Evolutionary conservation across 352 stramenopile genomes (phyloP).

Genomic region (Globisporangium iwayamae): DNA sequence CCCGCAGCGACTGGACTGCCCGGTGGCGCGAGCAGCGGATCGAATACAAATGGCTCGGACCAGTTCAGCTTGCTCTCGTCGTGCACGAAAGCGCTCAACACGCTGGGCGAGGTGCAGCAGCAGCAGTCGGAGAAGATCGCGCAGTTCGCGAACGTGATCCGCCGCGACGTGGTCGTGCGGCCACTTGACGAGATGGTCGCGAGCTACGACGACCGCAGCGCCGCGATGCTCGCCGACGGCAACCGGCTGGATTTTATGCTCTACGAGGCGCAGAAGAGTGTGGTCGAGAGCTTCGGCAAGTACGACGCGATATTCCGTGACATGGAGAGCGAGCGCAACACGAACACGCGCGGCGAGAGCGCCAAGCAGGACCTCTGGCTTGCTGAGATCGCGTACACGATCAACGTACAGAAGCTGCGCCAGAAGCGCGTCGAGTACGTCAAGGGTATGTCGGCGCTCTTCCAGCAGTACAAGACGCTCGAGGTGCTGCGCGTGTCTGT

Average conservation of each 20-base stretch:
- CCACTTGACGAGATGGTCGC: conserved; percentile 72
- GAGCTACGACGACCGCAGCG: conserved; percentile 57
- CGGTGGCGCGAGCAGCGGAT: not conserved
- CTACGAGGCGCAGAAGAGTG: conserved; percentile 48
- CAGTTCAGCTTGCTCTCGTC: conserved; percentile 32
- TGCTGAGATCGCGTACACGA: conserved; percentile 67
- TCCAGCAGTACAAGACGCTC: conserved; percentile 82
- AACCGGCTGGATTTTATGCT: conserved; percentile 51
- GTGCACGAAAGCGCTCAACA: conserved; percentile 54
- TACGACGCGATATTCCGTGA: conserved; percentile 61
- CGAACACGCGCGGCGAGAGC: conserved; percentile 12
- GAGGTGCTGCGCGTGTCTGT: conserved; percentile 68
- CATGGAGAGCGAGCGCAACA: conserved; percentile 38
- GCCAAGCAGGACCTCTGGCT: conserved; percentile 61
- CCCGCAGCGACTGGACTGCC: conserved; percentile 8
- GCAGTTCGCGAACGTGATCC: conserved; percentile 69
- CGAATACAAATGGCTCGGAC: not conserved
- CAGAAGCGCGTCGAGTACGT: conserved; percentile 71
- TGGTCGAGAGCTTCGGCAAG: conserved; percentile 51
- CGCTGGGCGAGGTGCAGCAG: conserved; percentile 68
- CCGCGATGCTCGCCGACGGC: conserved; percentile 49
- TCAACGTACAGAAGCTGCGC: conserved; percentile 68
- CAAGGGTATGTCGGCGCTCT: conserved; percentile 76
- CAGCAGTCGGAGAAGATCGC: conserved; percentile 74
- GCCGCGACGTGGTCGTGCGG: conserved; percentile 59